Evolutionary conservation across 2,329 filamentous ascomycete genomes (phyloP).

Genomic region (Sporothrix globosa): DNA sequence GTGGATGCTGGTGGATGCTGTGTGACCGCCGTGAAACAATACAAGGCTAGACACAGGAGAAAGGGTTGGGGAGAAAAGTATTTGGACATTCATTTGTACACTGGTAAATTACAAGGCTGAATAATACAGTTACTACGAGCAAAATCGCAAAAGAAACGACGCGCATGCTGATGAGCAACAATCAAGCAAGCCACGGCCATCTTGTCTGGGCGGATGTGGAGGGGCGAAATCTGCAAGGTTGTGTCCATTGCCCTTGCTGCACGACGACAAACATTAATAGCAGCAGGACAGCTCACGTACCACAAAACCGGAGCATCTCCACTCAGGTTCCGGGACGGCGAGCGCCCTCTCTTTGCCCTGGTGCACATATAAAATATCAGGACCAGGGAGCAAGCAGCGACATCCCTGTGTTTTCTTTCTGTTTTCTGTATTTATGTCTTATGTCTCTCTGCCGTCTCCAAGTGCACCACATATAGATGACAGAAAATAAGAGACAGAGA

Average conservation of each 20-base stretch:
- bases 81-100: not conserved
- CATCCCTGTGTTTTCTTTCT: constrained; percentile 10
- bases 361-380: not conserved
- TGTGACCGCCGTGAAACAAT: constrained; percentile 25
- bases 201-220: not conserved
- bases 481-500: not conserved
- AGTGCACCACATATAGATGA: not conserved
- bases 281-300: not conserved
- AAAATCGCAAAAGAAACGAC: not conserved
- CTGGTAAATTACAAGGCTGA: constrained; percentile 18
- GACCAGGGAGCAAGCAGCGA: not conserved
- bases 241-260: constrained; percentile 5
- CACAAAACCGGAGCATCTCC: constrained; percentile 28
- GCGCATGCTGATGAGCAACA: constrained; percentile 1
- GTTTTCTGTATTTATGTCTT: not conserved
- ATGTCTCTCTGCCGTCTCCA: not conserved
- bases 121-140: not conserved
- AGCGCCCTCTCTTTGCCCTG: not conserved
- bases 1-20: constrained; percentile 6
- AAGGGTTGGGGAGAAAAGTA: not conserved
- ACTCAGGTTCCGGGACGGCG: constrained; percentile 12
- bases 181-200: constrained; percentile 2
- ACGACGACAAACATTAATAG: not conserved
- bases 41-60: constrained; percentile 30
- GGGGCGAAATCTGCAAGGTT: not conserved